Evolutionary conservation across 345 rosid species (phyloP), one percentile per base, ranked within the genome.

Genomic region (Nasturtium officinale): DNA sequence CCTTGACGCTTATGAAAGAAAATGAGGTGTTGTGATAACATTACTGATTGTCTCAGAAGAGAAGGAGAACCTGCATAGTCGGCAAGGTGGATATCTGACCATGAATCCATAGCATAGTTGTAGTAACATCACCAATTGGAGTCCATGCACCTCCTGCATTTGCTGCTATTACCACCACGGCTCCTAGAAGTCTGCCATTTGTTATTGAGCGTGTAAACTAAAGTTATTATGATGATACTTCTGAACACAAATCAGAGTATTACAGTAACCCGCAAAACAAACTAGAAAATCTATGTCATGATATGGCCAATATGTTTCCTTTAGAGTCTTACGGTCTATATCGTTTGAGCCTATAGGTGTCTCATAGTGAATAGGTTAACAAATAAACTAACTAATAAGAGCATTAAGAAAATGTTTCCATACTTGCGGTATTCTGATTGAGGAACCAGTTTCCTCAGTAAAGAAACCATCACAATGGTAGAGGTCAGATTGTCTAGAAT

Each of bases 131-230:
- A 68, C 98, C 97, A 42, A 89, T 94, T n/a, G 98, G 98, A 78
- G 98, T 91, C 97, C 98, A 94, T 9, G 96, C 90, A 75, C 98
- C 98, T 72, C 97, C 98, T 32, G 97, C 96, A 75, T 91, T 94
- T 71, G 97, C 98, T 68, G 98, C 96, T 84, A 94, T 91, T 11
- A 94, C 96, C 61, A 94, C 88, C 56, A 90, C 95, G 69, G 84
- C 97, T 85, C 98, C 97, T 46, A 94, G 89, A 84, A 94, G 86
- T 82, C 98, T 94, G 85, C 66, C 78, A 65, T 78, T 59, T 37
- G 69, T 71, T 56, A 64, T 29, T 38, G 30, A 72, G 26, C 40
- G 23, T 25, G 45, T 3, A 51, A 50, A 59, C 18, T 25, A 45
- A 66, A 28, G 15, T 50, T 13, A 65, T 2, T 40, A 7, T 23